Percentiles rank a stretch among this genome's conserved stretches.
Conservation (phyloP, 176 grass and related monocot species). For the Zoysia pacifica region DNA sequence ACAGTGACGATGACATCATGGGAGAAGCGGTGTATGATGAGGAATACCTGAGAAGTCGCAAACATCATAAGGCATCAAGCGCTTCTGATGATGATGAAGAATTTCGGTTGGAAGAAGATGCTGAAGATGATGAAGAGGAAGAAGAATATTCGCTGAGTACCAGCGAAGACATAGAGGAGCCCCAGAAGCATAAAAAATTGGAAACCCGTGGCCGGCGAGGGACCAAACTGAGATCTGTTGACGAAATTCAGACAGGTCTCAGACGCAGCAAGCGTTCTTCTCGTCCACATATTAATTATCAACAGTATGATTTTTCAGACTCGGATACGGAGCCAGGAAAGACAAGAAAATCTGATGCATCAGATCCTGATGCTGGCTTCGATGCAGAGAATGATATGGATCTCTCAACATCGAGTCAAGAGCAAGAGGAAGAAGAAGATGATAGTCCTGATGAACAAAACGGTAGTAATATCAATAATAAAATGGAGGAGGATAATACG, state of each 20-base stretch:
- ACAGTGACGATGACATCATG: slow-evolving; percentile 94
- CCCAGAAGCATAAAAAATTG: slow-evolving; percentile 54
- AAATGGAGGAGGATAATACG: slow-evolving; percentile 47
- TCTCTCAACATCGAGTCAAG: slow-evolving; percentile 81
- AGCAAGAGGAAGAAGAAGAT: slow-evolving; percentile 64
- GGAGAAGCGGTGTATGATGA: slow-evolving; percentile 99
- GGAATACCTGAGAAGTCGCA: slow-evolving; percentile 84
- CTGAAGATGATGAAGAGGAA: slow-evolving; percentile 88
- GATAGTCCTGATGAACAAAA: slow-evolving; percentile 59
- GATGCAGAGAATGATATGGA: slow-evolving; percentile 67
- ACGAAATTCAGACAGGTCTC: slow-evolving; percentile 80
- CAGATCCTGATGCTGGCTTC: slow-evolving; percentile 60
- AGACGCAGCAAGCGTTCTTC: slow-evolving; percentile 90
- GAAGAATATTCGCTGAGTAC: slow-evolving; percentile 82
- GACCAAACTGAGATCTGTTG: slow-evolving; percentile 73
- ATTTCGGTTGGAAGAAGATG: slow-evolving; percentile 79
- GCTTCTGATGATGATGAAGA: slow-evolving; percentile 95
- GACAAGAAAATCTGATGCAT: slow-evolving; percentile 68
- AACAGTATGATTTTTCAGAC: slow-evolving; percentile 86
- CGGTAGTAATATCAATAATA: slow-evolving; percentile 41
- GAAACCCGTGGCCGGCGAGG: slow-evolving; percentile 56
- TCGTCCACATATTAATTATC: slow-evolving; percentile 73
- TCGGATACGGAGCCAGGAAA: slow-evolving; percentile 67
- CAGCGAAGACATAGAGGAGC: slow-evolving; percentile 81
- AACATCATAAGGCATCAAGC: slow-evolving; percentile 72